Evolutionary conservation across 768 basidiomycete species (phyloP).

Genomic region (Russula griseocarnosa): DNA sequence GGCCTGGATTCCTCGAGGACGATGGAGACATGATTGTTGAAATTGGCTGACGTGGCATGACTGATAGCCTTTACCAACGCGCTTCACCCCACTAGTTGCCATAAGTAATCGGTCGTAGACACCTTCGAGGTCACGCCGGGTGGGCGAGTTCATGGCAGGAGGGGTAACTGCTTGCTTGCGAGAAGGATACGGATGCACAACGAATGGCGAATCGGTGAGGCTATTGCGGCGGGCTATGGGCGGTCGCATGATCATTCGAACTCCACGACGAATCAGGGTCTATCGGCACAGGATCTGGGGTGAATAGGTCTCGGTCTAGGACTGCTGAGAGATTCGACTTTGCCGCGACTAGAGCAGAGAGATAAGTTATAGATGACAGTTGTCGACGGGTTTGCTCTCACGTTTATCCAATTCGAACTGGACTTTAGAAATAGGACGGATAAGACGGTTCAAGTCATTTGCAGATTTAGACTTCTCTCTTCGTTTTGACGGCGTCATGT

Average conservation of each 20-base stretch:
- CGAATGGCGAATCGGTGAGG: slow-evolving; percentile 55
- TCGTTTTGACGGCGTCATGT: slow-evolving; percentile 55
- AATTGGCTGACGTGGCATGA: slow-evolving; percentile 54
- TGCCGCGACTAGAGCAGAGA: slow-evolving; percentile 23
- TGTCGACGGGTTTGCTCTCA: slow-evolving; percentile 36
- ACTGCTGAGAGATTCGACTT: slow-evolving; percentile 28
- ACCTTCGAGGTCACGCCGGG: slow-evolving; percentile 59
- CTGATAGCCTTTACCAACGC: slow-evolving; percentile 77
- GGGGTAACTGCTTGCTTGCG: slow-evolving; percentile 40
- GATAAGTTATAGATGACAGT: neutral
- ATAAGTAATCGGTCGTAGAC: slow-evolving; percentile 81
- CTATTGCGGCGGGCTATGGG: slow-evolving; percentile 43
- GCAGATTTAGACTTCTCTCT: slow-evolving; percentile 66
- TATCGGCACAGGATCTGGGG: slow-evolving; percentile 45
- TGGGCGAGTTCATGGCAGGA: slow-evolving; percentile 48
- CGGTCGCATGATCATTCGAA: slow-evolving; percentile 18
- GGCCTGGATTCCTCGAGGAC: slow-evolving; percentile 32
- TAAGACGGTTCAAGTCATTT: slow-evolving; percentile 60
- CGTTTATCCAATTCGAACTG: slow-evolving; percentile 63
- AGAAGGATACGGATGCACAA: slow-evolving; percentile 62
- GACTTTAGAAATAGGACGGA: slow-evolving; percentile 59
- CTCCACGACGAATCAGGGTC: slow-evolving; percentile 41
- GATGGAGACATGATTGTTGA: slow-evolving; percentile 24
- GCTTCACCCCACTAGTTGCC: slow-evolving; percentile 77
- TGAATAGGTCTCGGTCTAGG: slow-evolving; percentile 65